A percentile compares a stretch with the other conserved stretches of the same genome.
Evolutionary conservation across 75 land plant species (phyloP).

Genomic region (Pinus tabuliformis): DNA sequence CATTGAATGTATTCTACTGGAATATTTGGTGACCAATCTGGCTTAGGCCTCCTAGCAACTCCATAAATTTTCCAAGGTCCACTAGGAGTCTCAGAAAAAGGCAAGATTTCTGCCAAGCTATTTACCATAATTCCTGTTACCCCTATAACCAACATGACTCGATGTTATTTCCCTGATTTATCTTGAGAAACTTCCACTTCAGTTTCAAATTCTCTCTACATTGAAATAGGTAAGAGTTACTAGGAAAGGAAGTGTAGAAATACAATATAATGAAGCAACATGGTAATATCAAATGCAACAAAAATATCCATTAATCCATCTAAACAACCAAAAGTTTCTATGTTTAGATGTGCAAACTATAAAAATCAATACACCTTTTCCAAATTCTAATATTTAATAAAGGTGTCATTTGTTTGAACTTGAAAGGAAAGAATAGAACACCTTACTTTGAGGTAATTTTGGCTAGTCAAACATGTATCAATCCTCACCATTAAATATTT

Average conservation of each 20-base stretch:
- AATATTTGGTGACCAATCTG: constrained; percentile 12
- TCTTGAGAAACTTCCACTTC: neutral
- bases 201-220: neutral
- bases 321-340: too few species aligned
- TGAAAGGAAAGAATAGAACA: too few species aligned
- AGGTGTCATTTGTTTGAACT: neutral
- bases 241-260: too few species aligned
- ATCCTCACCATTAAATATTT: too few species aligned
- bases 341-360: too few species aligned
- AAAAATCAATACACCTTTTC: too few species aligned
- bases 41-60: constrained; percentile 51
- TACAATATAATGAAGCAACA: too few species aligned
- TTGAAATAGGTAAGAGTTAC: constrained; percentile 11
- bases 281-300: too few species aligned
- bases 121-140: constrained; percentile 74
- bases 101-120: constrained; percentile 69
- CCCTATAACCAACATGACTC: constrained; percentile 44
- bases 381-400: too few species aligned
- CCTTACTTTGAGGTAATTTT: too few species aligned
- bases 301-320: too few species aligned
- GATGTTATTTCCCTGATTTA: neutral
- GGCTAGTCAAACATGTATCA: too few species aligned
- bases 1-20: constrained; percentile 47
- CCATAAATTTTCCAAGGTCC: constrained; percentile 81
- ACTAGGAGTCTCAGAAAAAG: constrained; percentile 53